Evolutionary conservation across 2,329 filamentous ascomycete genomes (phyloP).

Genomic region (Penicillium aurantiogriseum): DNA sequence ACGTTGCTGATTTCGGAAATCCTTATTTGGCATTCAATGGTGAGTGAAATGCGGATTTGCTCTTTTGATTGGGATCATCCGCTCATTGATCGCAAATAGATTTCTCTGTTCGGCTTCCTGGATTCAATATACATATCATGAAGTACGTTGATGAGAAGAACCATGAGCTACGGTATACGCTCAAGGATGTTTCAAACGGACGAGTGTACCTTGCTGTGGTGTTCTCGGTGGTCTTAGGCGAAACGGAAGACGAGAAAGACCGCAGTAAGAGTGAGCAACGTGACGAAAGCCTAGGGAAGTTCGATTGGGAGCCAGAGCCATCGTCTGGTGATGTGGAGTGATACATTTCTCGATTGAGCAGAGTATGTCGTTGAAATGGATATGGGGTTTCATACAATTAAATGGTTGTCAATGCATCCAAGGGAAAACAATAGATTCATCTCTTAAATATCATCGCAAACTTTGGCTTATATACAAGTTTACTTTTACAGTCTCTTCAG

Average conservation of each 20-base stretch:
- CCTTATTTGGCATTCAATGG: slow-evolving; percentile 85
- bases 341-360: background rate
- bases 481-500: slow-evolving; percentile 69
- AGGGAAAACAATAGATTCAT: slow-evolving; percentile 3
- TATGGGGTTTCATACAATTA: background rate
- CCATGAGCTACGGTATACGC: slow-evolving; percentile 84
- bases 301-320: slow-evolving; percentile 24
- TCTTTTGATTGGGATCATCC: background rate
- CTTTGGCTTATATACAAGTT: slow-evolving; percentile 16
- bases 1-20: slow-evolving; percentile 78
- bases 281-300: slow-evolving; percentile 21
- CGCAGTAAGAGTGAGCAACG: slow-evolving; percentile 1
- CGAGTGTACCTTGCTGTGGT: slow-evolving; percentile 77
- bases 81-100: slow-evolving; percentile 18
- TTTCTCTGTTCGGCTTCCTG: slow-evolving; percentile 41
- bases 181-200: slow-evolving; percentile 74
- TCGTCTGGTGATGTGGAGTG: slow-evolving; percentile 23
- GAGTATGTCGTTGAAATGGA: background rate
- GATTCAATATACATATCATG: slow-evolving; percentile 36
- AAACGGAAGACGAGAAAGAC: slow-evolving; percentile 20
- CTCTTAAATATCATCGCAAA: slow-evolving; percentile 3
- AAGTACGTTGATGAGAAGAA: slow-evolving; percentile 61
- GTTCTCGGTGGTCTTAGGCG: slow-evolving; percentile 66
- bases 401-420: background rate
- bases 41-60: slow-evolving; percentile 28